phyloP scores from a whole-genome alignment of 805 yeast species.

The Wickerhamomyces silvicola region DNA sequence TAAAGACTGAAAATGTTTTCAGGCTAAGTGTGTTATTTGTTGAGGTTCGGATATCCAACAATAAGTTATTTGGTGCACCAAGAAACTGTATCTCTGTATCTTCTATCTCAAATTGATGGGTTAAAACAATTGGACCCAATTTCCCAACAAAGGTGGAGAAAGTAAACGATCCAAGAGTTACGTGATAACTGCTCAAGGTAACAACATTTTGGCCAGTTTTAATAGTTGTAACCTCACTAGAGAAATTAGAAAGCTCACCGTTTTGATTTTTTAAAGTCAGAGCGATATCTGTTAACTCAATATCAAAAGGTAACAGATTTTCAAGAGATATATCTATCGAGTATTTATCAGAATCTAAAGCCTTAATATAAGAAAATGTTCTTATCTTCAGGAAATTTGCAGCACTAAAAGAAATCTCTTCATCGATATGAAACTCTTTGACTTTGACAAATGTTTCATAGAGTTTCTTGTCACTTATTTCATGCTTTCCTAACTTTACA shows the following conservation, averaged over 20 bases:
- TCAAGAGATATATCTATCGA: no score
- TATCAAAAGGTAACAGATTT: no score
- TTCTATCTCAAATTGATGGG: conserved; percentile 8
- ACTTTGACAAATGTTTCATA: no score
- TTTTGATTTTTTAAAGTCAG: no score
- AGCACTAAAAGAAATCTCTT: no score
- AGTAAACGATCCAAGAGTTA: conserved; percentile 31
- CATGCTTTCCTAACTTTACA: conserved; percentile 3
- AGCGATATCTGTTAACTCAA: no score
- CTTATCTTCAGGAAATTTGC: no score
- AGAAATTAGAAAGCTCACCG: no score
- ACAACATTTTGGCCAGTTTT: conserved; percentile 3
- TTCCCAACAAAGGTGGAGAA: conserved; percentile 21
- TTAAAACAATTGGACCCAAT: conserved; percentile 21
- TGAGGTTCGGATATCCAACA: conserved; percentile 8
- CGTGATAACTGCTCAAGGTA: conserved; percentile 20
- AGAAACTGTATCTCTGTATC: conserved; percentile 5
- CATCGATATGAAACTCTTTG: no score
- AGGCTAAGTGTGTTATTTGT: conserved; percentile 11
- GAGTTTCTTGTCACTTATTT: conserved; percentile 8
- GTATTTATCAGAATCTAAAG: no score
- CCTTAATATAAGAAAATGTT: no score
- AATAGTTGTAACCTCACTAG: no score
- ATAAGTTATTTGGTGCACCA: conserved; percentile 15
- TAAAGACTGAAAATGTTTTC: conserved; percentile 15